Evolutionary conservation across 345 rosid species (phyloP).

Genomic region (Eucalyptus pauciflora): DNA sequence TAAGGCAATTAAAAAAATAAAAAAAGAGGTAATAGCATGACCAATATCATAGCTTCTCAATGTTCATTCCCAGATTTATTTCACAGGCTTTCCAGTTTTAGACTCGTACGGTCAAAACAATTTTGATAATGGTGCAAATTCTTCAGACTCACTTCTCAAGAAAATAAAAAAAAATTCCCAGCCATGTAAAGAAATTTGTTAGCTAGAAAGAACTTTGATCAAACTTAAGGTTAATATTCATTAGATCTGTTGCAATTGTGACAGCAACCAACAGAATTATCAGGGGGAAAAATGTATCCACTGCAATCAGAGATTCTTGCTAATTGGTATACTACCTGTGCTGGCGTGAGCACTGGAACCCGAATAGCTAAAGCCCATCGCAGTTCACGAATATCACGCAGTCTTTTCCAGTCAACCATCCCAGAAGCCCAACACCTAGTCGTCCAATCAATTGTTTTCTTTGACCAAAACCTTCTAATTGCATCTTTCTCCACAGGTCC

Average conservation of each 20-base stretch:
- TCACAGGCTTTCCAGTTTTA: background rate
- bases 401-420: conserved; percentile 90
- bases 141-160: background rate
- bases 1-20: background rate
- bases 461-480: conserved; percentile 92
- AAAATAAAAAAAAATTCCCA: background rate
- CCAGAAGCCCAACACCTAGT: conserved; percentile 95
- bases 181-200: background rate
- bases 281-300: background rate
- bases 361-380: conserved; percentile 91
- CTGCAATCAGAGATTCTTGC: background rate
- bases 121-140: background rate
- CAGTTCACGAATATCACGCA: conserved; percentile 97
- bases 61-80: background rate
- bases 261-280: background rate
- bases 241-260: background rate
- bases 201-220: background rate
- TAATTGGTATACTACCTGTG: conserved; percentile 50
- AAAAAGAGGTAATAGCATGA: background rate
- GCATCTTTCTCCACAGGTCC: conserved; percentile 98
- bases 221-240: background rate
- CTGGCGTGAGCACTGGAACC: conserved; percentile 90
- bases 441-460: conserved; percentile 80
- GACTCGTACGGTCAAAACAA: background rate
- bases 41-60: background rate